phyloP scores from a whole-genome alignment of 108 stramenopile genomes.

The Aureococcus anophagefferens region DNA sequence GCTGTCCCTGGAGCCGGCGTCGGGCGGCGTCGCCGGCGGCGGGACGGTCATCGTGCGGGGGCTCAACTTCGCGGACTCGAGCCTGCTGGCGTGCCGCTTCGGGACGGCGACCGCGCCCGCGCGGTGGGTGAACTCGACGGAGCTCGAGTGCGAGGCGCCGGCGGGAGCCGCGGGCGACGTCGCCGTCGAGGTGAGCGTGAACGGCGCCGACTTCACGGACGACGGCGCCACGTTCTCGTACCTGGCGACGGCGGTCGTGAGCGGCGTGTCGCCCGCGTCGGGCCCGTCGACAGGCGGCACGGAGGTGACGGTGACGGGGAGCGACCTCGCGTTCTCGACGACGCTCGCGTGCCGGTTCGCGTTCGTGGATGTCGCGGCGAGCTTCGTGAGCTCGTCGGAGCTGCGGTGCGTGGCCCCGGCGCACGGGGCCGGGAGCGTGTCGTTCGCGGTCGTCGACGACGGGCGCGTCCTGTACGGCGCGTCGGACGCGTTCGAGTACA shows the following conservation, averaged over 20 bases:
- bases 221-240: conserved; percentile 16
- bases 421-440: neutral
- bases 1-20: conserved; percentile 5
- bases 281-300: conserved; percentile 12
- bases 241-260: conserved; percentile 16
- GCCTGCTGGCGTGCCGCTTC: conserved; percentile 18
- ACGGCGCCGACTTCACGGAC: conserved; percentile 26
- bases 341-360: conserved; percentile 18
- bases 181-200: conserved; percentile 24
- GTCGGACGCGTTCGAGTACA: neutral
- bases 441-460: neutral
- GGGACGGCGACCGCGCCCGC: conserved; percentile 1
- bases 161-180: conserved; percentile 6
- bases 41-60: conserved; percentile 20
- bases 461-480: neutral
- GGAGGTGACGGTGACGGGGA: conserved; percentile 18
- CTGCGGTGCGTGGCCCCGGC: conserved; percentile 3
- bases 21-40: conserved; percentile 22
- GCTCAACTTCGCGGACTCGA: conserved; percentile 14
- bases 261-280: conserved; percentile 16
- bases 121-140: conserved; percentile 6
- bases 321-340: conserved; percentile 15
- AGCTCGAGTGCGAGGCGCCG: conserved; percentile 17
- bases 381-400: neutral
- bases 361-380: neutral